phyloP scores from a whole-genome alignment of 108 stramenopile genomes.

The Epithemia pelagica region DNA sequence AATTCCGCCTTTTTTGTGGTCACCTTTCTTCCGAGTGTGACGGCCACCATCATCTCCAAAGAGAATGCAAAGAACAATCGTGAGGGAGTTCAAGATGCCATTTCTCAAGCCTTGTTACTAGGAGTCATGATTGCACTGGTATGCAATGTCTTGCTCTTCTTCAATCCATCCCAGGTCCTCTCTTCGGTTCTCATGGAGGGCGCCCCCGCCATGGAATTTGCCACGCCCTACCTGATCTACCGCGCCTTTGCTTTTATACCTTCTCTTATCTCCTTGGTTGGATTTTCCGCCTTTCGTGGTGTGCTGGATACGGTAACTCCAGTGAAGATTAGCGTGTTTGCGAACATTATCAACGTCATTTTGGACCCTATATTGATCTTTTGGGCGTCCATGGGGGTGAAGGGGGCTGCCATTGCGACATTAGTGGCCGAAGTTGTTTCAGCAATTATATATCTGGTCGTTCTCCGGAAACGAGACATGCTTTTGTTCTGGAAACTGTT shows the following conservation, averaged over 20 bases:
- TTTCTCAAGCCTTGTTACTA: constrained; percentile 74
- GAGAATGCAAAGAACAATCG: constrained; percentile 67
- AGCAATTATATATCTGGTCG: constrained; percentile 46
- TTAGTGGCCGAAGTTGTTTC: constrained; percentile 64
- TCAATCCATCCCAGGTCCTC: constrained; percentile 48
- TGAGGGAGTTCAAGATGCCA: constrained; percentile 67
- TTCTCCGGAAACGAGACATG: constrained; percentile 48
- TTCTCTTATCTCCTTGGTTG: constrained; percentile 65
- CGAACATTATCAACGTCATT: constrained; percentile 77
- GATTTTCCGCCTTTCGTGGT: constrained; percentile 55
- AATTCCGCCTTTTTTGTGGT: constrained; percentile 72
- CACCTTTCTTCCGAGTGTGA: constrained; percentile 80
- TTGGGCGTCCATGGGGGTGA: constrained; percentile 62
- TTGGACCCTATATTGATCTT: constrained; percentile 86
- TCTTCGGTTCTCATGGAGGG: constrained; percentile 48
- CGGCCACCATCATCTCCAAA: constrained; percentile 78
- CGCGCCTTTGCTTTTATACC: constrained; percentile 82
- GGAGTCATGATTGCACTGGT: constrained; percentile 62
- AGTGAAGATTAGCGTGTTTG: constrained; percentile 67
- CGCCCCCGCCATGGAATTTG: constrained; percentile 77
- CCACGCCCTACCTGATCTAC: constrained; percentile 75
- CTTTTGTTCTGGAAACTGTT: constrained; percentile 55
- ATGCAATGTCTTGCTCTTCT: constrained; percentile 55
- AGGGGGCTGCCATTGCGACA: constrained; percentile 85
- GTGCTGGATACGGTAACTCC: constrained; percentile 77